Percentiles rank a stretch among this genome's conserved stretches.
Conservation (phyloP, 2,329 filamentous ascomycete species). For the Mycosphaerella sp. region DNA sequence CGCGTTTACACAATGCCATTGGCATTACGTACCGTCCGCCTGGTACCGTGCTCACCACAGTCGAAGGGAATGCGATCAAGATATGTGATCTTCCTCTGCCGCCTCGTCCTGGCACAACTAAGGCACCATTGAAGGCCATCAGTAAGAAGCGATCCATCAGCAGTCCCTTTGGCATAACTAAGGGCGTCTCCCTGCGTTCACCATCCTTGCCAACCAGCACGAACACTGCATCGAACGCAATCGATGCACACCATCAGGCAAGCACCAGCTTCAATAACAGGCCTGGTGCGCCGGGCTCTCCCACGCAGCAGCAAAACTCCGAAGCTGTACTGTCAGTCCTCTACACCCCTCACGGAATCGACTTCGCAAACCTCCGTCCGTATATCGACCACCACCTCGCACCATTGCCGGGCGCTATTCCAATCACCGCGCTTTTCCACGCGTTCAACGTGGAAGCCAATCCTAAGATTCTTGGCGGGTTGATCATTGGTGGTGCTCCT, state of each 20-base stretch:
- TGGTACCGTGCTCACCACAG: slow-evolving; percentile 35
- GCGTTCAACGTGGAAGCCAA: slow-evolving; percentile 56
- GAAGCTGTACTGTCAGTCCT: slow-evolving; percentile 52
- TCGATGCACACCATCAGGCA: neutral
- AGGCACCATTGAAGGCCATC: slow-evolving; percentile 4
- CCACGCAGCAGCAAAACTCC: slow-evolving; percentile 12
- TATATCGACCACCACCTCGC: slow-evolving; percentile 55
- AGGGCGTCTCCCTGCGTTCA: slow-evolving; percentile 1
- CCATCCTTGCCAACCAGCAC: neutral
- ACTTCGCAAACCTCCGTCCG: slow-evolving; percentile 48
- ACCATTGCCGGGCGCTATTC: slow-evolving; percentile 49
- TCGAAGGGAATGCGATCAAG: slow-evolving; percentile 34
- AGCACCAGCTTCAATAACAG: slow-evolving; percentile 6
- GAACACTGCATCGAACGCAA: neutral
- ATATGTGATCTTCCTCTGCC: slow-evolving; percentile 33
- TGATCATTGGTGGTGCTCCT: slow-evolving; percentile 52
- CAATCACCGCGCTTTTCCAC: slow-evolving; percentile 59
- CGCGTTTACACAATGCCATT: slow-evolving; percentile 59
- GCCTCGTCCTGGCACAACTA: slow-evolving; percentile 16
- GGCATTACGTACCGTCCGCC: slow-evolving; percentile 67
- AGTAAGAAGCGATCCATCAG: slow-evolving; percentile 9
- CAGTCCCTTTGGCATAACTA: slow-evolving; percentile 8
- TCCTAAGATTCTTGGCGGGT: slow-evolving; percentile 57
- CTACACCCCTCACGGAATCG: slow-evolving; percentile 60
- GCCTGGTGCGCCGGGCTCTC: slow-evolving; percentile 2